A percentile compares a stretch with the other conserved stretches of the same genome.
Conservation (phyloP, 2,329 filamentous ascomycete genomes). For the Alternaria sp. region DNA sequence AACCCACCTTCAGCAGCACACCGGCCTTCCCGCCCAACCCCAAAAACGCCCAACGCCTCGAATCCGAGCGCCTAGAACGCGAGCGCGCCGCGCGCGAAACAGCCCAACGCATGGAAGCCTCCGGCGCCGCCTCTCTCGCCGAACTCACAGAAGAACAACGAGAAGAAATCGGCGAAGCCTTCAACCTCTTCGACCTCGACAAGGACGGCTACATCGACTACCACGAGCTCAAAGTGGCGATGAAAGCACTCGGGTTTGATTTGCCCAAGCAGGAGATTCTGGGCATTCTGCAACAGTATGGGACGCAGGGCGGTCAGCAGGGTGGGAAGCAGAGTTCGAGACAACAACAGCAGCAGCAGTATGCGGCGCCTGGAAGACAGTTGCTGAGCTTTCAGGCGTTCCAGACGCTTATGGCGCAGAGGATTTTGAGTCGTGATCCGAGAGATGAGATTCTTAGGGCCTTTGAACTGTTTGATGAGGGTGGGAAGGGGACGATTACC, state of each 20-base stretch:
- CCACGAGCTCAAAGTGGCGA: conserved; percentile 95
- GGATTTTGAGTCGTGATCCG: conserved; percentile 83
- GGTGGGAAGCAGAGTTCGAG: background rate
- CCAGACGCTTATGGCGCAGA: conserved; percentile 75
- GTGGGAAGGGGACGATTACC: conserved; percentile 88
- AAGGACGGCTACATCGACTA: conserved; percentile 94
- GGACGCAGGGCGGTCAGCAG: conserved; percentile 44
- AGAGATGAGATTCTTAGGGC: conserved; percentile 89
- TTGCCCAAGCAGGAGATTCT: conserved; percentile 86
- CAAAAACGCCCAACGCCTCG: conserved; percentile 50
- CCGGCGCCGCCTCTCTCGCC: conserved; percentile 57
- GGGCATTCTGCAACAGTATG: conserved; percentile 79
- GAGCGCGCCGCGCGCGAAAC: conserved; percentile 49
- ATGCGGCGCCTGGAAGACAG: conserved; percentile 58
- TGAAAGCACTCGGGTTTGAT: conserved; percentile 94
- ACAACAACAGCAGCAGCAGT: conserved; percentile 17
- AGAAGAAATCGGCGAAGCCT: conserved; percentile 95
- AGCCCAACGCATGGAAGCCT: conserved; percentile 50
- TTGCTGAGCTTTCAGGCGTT: conserved; percentile 76
- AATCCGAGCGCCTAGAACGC: conserved; percentile 50
- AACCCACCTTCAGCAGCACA: conserved; percentile 38
- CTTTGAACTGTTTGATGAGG: conserved; percentile 91
- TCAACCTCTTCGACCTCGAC: conserved; percentile 95
- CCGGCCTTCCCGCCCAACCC: conserved; percentile 51
- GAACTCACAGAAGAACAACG: conserved; percentile 83